Conservation (phyloP, 2,329 filamentous ascomycete species). For the Dactylonectria macrodidyma region DNA sequence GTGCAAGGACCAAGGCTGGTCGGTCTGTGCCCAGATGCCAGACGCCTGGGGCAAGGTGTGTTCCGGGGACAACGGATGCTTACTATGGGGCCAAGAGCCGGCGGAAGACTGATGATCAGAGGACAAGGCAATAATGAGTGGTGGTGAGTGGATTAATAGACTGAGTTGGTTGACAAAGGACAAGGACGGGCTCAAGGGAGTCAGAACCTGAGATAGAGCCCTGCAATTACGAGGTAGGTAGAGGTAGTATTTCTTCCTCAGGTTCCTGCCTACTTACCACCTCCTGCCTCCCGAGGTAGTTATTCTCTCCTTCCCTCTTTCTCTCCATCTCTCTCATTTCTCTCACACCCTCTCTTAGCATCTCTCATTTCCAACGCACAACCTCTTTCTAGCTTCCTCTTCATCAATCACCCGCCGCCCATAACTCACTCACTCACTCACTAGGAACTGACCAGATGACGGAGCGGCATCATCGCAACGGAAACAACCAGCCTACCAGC, state of each 20-base stretch:
- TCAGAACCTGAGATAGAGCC: too few species aligned
- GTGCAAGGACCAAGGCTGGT: not conserved
- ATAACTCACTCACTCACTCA: slow-evolving; percentile 4
- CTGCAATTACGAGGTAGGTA: too few species aligned
- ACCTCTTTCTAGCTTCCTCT: slow-evolving; percentile 14
- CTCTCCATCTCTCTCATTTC: too few species aligned
- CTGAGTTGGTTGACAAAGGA: not conserved
- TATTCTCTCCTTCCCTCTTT: too few species aligned
- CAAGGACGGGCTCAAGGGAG: not conserved
- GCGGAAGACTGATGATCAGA: not conserved
- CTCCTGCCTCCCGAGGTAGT: too few species aligned
- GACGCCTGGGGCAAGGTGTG: not conserved
- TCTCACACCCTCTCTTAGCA: not conserved
- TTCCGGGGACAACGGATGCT: not conserved
- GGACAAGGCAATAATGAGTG: not conserved
- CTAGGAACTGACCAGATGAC: not conserved
- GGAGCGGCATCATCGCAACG: not conserved
- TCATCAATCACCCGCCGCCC: not conserved
- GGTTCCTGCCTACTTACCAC: too few species aligned
- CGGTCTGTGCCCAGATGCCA: not conserved
- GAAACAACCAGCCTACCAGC: not conserved
- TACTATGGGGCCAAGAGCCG: not conserved
- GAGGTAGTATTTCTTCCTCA: too few species aligned
- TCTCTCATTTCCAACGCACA: not conserved
- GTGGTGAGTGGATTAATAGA: not conserved